Evolutionary conservation across 2,329 filamentous ascomycete species (phyloP).

Genomic region (Pyricularia pennisetigena): DNA sequence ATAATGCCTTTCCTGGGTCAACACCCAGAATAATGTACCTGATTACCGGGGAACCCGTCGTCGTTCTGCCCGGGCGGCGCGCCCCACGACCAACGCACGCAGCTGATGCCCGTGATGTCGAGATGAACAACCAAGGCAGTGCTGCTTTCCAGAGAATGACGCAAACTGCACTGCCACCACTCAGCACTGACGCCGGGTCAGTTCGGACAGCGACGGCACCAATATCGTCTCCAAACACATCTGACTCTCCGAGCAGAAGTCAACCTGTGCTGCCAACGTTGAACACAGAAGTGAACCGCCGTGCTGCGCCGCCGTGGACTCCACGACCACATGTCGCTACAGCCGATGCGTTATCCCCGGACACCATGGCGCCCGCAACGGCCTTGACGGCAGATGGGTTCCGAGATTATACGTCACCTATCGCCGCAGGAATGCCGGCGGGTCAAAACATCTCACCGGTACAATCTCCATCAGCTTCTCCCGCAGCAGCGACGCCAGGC

Average conservation of each 20-base stretch:
- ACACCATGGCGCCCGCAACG: neutral
- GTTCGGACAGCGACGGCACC: neutral
- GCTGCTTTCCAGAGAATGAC: neutral
- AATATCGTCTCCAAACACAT: neutral
- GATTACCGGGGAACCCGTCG: conserved; percentile 12
- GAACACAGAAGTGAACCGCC: neutral
- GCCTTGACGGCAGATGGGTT: neutral
- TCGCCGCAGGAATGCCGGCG: neutral
- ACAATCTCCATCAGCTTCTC: neutral
- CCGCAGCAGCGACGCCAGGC: neutral
- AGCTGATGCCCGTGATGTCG: neutral
- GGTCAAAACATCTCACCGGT: neutral
- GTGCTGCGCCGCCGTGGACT: neutral
- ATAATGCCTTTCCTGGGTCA: conserved; percentile 9
- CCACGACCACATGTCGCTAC: neutral
- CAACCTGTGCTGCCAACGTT: neutral
- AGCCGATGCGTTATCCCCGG: neutral
- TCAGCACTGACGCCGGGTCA: neutral
- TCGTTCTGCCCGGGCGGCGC: conserved; percentile 9
- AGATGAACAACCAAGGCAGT: neutral
- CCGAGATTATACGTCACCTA: neutral
- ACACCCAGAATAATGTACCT: conserved; percentile 14
- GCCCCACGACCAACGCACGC: conserved; percentile 9
- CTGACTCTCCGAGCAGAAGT: neutral
- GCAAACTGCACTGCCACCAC: neutral